Percentiles rank a stretch among this genome's conserved stretches.
Evolutionary conservation across 208 protist species (phyloP).

Genomic region (Leishmania amazonensis): DNA sequence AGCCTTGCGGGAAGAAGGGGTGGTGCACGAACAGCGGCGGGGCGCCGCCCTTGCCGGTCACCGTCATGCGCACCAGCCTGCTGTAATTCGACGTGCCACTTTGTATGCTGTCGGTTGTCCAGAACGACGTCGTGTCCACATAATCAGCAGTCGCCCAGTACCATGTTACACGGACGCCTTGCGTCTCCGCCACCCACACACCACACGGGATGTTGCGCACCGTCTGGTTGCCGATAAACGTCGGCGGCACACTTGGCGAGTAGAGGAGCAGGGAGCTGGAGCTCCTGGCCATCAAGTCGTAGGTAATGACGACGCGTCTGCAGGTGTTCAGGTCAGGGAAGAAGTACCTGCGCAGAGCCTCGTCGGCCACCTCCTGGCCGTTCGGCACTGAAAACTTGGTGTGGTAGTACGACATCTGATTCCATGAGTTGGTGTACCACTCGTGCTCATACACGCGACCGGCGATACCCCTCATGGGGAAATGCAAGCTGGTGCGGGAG

Average conservation of each 20-base stretch:
- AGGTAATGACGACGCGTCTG: constrained; percentile 30
- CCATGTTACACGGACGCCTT: constrained; percentile 42
- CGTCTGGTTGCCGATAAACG: constrained; percentile 46
- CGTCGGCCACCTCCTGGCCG: constrained; percentile 13
- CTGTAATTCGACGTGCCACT: not conserved
- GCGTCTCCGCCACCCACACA: constrained; percentile 35
- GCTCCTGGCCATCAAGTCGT: constrained; percentile 14
- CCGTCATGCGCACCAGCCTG: constrained; percentile 46
- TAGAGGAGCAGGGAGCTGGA: constrained; percentile 29
- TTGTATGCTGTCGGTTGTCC: no score
- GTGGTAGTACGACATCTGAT: constrained; percentile 35
- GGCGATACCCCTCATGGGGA: constrained; percentile 22
- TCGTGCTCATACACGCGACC: constrained; percentile 42
- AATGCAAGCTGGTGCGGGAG: constrained; percentile 18
- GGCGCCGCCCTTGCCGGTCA: constrained; percentile 23
- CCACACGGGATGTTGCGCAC: constrained; percentile 47
- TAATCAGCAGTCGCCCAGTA: constrained; percentile 32
- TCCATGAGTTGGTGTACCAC: constrained; percentile 33
- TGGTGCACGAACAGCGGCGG: constrained; percentile 55
- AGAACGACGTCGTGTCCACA: not conserved
- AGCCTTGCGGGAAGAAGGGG: constrained; percentile 48
- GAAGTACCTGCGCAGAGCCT: constrained; percentile 39
- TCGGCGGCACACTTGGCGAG: constrained; percentile 12
- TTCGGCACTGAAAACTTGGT: constrained; percentile 19
- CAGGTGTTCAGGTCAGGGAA: constrained; percentile 39